Conservation (phyloP, 2,329 filamentous ascomycete genomes). For the Alternaria sp. region DNA sequence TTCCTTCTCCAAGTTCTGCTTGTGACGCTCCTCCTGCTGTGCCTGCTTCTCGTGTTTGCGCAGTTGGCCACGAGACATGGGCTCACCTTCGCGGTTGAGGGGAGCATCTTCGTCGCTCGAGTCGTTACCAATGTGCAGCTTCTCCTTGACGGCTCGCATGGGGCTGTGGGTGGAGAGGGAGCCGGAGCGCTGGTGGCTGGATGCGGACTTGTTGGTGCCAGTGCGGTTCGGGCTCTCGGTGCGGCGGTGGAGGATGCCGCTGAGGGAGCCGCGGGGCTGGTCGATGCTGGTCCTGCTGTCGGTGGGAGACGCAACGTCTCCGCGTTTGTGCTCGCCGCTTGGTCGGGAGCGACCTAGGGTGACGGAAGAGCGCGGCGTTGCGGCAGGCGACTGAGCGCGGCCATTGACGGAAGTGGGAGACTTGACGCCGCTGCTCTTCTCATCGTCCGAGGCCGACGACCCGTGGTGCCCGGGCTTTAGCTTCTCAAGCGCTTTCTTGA, state of each 20-base stretch:
- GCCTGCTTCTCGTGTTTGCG: constrained; percentile 59
- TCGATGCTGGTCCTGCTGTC: constrained; percentile 47
- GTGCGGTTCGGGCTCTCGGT: constrained; percentile 48
- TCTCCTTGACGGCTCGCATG: constrained; percentile 52
- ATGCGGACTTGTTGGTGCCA: constrained; percentile 21
- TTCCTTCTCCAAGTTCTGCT: constrained; percentile 55
- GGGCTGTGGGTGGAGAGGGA: constrained; percentile 48
- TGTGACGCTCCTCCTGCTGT: constrained; percentile 56
- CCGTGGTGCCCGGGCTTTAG: constrained; percentile 50
- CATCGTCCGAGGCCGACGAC: constrained; percentile 47
- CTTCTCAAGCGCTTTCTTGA: constrained; percentile 58
- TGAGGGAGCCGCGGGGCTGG: constrained; percentile 37
- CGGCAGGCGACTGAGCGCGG: constrained; percentile 29
- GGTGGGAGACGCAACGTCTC: constrained; percentile 36
- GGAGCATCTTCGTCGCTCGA: constrained; percentile 49
- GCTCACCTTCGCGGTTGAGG: constrained; percentile 60
- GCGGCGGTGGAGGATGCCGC: constrained; percentile 48
- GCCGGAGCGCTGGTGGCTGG: constrained; percentile 32
- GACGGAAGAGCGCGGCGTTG: constrained; percentile 41
- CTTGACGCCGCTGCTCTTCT: constrained; percentile 42
- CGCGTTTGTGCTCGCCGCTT: constrained; percentile 48
- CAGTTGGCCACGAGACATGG: constrained; percentile 60
- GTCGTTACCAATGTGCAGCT: constrained; percentile 49
- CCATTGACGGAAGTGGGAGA: constrained; percentile 42
- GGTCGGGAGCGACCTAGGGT: constrained; percentile 39